Evolutionary conservation across 2,329 filamentous ascomycete species (phyloP).

Genomic region (Neofusicoccum ribis): DNA sequence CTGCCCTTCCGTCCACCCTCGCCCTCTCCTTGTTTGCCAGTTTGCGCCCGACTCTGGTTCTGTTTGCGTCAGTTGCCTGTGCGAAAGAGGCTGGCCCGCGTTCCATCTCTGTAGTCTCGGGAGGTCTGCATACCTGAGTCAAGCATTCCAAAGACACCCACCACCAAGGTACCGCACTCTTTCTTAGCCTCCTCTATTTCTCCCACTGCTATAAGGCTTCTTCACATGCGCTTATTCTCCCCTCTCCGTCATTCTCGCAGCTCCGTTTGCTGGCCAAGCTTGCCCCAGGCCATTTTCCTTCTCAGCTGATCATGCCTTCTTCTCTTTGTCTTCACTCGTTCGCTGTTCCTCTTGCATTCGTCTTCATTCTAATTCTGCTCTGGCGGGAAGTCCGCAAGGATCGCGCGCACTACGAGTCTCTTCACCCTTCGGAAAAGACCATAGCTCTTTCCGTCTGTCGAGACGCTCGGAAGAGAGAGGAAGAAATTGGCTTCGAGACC

Average conservation of each 20-base stretch:
- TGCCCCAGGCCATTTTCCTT: neutral
- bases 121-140: neutral
- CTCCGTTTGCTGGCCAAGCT: neutral
- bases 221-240: neutral
- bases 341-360: constrained; percentile 15
- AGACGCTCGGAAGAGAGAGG: constrained; percentile 13
- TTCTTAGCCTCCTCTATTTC: constrained; percentile 9
- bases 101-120: neutral
- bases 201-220: neutral
- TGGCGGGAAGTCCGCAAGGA: constrained; percentile 14
- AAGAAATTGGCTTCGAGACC: constrained; percentile 12
- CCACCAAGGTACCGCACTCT: constrained; percentile 16
- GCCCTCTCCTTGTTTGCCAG: neutral
- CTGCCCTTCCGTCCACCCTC: neutral
- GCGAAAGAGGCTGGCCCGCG: neutral
- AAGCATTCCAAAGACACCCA: constrained; percentile 17
- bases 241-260: no score
- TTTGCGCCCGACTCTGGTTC: neutral
- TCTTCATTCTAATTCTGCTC: constrained; percentile 10
- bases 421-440: constrained; percentile 14
- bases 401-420: constrained; percentile 11
- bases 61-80: neutral
- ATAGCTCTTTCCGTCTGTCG: constrained; percentile 10
- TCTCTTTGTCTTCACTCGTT: constrained; percentile 6
- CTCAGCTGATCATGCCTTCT: constrained; percentile 9